Percentiles rank a stretch among this genome's conserved stretches.
Conservation (phyloP, 768 basidiomycete genomes). For the Cystobasidium tubakii region DNA sequence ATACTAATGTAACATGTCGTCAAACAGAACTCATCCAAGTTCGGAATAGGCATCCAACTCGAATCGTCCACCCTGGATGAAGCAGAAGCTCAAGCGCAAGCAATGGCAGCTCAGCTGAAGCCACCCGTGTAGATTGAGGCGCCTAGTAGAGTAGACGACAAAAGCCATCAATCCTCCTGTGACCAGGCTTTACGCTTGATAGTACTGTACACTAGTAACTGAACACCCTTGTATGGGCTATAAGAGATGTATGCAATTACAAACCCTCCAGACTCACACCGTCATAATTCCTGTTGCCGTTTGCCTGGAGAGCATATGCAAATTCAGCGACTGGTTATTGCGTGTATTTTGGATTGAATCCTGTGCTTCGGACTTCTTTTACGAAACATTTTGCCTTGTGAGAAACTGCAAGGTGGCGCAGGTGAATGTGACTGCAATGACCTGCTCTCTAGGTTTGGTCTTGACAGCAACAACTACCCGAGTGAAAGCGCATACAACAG, state of each 20-base stretch:
- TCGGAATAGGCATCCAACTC: constrained; percentile 96
- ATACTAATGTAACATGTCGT: constrained; percentile 7
- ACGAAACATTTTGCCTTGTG: no score
- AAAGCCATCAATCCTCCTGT: no score
- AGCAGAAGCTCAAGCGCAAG: constrained; percentile 26
- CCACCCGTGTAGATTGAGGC: constrained; percentile 25
- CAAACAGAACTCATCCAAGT: constrained; percentile 79
- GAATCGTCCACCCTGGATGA: constrained; percentile 55
- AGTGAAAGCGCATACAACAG: not conserved
- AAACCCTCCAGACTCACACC: not conserved
- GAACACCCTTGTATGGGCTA: not conserved
- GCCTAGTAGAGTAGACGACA: no score
- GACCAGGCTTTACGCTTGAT: not conserved
- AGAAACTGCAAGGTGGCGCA: no score
- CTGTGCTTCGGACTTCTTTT: no score
- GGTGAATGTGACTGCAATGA: no score
- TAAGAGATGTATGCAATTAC: not conserved
- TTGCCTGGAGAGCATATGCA: no score
- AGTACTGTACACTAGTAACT: not conserved
- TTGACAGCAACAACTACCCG: no score
- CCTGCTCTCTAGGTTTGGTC: no score
- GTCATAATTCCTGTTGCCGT: not conserved
- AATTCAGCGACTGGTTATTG: no score
- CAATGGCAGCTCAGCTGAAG: constrained; percentile 1
- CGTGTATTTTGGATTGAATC: no score